phyloP scores from a whole-genome alignment of 768 basidiomycete genomes.

The Boletus insuetus region DNA sequence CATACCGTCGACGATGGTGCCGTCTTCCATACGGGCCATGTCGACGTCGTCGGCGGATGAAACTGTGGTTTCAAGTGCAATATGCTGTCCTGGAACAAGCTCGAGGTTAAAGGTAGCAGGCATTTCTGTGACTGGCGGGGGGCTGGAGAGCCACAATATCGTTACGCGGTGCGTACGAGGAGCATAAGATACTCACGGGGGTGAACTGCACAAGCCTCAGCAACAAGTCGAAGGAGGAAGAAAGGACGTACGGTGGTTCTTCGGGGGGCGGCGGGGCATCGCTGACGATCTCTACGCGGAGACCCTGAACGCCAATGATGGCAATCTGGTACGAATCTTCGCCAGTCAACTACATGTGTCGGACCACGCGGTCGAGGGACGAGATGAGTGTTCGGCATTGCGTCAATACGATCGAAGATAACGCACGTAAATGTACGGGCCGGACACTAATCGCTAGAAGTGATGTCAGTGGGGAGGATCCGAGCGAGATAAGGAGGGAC shows the following conservation, averaged over 20 bases:
- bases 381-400: constrained; percentile 10
- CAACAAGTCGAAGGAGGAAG: not conserved
- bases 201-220: constrained; percentile 35
- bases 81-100: constrained; percentile 72
- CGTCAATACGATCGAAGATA: constrained; percentile 12
- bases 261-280: constrained; percentile 84
- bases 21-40: constrained; percentile 91
- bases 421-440: constrained; percentile 81
- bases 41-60: constrained; percentile 79
- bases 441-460: constrained; percentile 68
- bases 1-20: constrained; percentile 77
- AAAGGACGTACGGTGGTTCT: constrained; percentile 63
- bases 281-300: constrained; percentile 82
- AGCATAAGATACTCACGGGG: constrained; percentile 43
- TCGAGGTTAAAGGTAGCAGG: constrained; percentile 82
- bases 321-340: constrained; percentile 91
- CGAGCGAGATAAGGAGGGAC: constrained; percentile 27
- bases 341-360: constrained; percentile 57
- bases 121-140: constrained; percentile 82
- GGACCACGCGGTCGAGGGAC: constrained; percentile 20
- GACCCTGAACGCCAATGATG: constrained; percentile 75
- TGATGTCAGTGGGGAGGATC: constrained; percentile 22
- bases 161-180: constrained; percentile 9
- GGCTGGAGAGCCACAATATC: constrained; percentile 30
- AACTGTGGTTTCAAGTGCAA: constrained; percentile 77